Conservation (phyloP, 23 red algal species). For the Gracilaria gracilis region DNA sequence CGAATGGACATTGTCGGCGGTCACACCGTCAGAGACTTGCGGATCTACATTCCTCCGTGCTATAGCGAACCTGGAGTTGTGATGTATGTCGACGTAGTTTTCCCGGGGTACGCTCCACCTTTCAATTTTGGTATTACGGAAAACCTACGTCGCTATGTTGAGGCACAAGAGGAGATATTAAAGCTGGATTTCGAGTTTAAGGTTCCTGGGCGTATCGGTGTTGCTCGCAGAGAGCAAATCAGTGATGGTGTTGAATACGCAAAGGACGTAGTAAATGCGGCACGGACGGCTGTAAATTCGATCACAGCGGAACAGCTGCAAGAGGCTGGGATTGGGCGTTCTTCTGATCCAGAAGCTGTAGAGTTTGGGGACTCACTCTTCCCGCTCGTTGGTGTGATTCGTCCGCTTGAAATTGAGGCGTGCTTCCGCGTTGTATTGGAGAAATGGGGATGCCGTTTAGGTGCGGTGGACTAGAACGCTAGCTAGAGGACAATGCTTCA, state of each 20-base stretch:
- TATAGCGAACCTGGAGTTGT: neutral
- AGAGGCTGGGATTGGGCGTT: conserved; percentile 24
- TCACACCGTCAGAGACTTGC: conserved; percentile 1
- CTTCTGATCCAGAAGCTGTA: neutral
- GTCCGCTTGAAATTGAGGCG: neutral
- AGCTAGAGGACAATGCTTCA: conserved; percentile 4
- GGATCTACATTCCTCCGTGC: neutral
- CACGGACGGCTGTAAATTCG: neutral
- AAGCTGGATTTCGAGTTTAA: conserved; percentile 29
- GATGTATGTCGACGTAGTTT: conserved; percentile 39
- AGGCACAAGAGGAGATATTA: conserved; percentile 7
- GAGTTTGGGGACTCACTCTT: conserved; percentile 56
- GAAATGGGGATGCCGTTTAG: conserved; percentile 32
- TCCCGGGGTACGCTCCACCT: conserved; percentile 34
- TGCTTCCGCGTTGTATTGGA: neutral
- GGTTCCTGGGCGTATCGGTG: conserved; percentile 3
- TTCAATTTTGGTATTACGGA: conserved; percentile 33
- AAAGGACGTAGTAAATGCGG: conserved; percentile 28
- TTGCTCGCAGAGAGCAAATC: conserved; percentile 33
- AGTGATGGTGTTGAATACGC: neutral
- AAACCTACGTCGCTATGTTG: conserved; percentile 4
- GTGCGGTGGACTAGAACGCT: neutral
- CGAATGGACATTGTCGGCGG: conserved; percentile 14
- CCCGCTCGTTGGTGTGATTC: neutral
- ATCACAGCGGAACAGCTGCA: neutral